Base-by-base conservation (phyloP, 2,329 filamentous ascomycete genomes). In the Pseudogymnoascus sp. region DNA sequence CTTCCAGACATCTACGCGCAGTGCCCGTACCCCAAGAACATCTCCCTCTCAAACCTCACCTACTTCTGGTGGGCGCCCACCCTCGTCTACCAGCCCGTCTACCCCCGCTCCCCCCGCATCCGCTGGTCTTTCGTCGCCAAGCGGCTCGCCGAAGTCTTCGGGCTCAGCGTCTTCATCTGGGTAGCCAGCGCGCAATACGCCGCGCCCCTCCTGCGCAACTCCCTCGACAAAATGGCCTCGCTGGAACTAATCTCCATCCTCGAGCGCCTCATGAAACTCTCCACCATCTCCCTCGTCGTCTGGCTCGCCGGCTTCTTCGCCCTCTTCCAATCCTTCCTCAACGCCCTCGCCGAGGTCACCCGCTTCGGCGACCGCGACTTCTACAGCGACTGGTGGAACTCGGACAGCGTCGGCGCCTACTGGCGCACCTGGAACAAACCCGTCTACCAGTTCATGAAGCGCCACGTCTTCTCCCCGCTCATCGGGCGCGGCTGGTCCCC, bases 31-130 rank as follows among this genome's bases (percentile, higher is more conserved):
- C 95, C 95, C 0, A 77, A 84, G 59, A 99, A 97, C 75, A 90
- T 99, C 75, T 96, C 92, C 2, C 82, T 97, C 68, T 77, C 82
- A 60, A 99, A 97, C 73, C 79, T 99, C 26, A 85, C 85, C 64
- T 99, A 97, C 77, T 99, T 99, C 75, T 97, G 95, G 93, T 93
- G 93, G 87, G 95, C 93, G 0, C 95, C 95, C 0, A 99, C 95
- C 0, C 82, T 99, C 61, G 89, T 97, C 50, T 99, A 99, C 75
- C 95, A 99, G 78, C 95, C 95, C 1, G 91, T 95, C 13, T 99
- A 99, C 74, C 95, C 95, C 19, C 89, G 93, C 46, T 92, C 90
- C 5, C 79, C 85, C 7, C 84, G 82, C 63, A 90, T 97, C 69
- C 84, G 95, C 66, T 97, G 93, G 92, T 74, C 84, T 3, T 99